Conservation (phyloP, 768 basidiomycete genomes). For the Exidia glandulosa region DNA sequence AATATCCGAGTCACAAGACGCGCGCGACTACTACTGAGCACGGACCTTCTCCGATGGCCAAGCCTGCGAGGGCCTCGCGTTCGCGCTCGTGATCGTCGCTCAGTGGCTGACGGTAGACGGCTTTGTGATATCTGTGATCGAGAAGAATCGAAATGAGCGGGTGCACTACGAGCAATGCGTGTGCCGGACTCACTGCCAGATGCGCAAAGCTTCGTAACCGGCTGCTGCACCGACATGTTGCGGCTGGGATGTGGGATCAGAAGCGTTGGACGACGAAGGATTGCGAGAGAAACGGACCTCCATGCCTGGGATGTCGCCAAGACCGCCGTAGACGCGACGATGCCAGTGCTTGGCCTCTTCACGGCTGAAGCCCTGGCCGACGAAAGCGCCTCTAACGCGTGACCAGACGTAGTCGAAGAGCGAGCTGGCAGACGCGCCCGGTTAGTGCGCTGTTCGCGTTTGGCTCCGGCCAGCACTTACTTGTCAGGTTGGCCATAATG, state of each 20-base stretch:
- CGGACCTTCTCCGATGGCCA: constrained; percentile 63
- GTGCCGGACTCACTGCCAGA: constrained; percentile 40
- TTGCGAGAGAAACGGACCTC: constrained; percentile 24
- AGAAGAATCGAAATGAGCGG: not conserved
- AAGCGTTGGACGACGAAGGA: not conserved
- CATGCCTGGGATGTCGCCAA: constrained; percentile 11
- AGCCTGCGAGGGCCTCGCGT: constrained; percentile 52
- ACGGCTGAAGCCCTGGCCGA: constrained; percentile 27
- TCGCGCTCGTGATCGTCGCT: constrained; percentile 49
- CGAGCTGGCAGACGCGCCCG: constrained; percentile 11
- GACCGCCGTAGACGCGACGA: constrained; percentile 49
- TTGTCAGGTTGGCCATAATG: constrained; percentile 10
- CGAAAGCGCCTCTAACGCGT: constrained; percentile 11
- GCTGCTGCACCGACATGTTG: constrained; percentile 64
- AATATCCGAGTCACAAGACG: constrained; percentile 1
- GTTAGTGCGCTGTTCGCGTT: not conserved
- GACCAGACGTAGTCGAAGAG: constrained; percentile 28
- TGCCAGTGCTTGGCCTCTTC: constrained; percentile 59
- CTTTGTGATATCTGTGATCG: constrained; percentile 27
- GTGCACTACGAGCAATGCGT: not conserved
- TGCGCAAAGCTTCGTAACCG: constrained; percentile 65
- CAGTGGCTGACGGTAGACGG: constrained; percentile 39
- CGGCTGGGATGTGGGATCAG: constrained; percentile 40
- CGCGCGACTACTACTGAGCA: not conserved
- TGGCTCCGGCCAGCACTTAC: constrained; percentile 6